Evolutionary conservation across 2,329 filamentous ascomycete genomes (phyloP), one percentile per base, ranked within the genome.

Genomic region (Macrophomina phaseolina): DNA sequence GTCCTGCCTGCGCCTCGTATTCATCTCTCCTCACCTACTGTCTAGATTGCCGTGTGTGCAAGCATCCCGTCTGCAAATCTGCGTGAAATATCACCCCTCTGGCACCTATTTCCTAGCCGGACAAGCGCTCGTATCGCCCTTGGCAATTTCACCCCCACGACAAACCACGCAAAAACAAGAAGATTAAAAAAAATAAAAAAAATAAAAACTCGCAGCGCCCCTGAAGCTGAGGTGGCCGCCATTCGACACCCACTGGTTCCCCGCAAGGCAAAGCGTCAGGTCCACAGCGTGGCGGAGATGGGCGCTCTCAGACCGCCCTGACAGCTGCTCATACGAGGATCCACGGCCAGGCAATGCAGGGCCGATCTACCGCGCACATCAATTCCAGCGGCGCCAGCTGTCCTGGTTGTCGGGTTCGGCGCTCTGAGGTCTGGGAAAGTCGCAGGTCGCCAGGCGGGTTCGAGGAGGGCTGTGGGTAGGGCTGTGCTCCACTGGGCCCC

Each of bases 21-120:
- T 49, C n/a, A 61, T 61, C 38, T 30, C 28, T 40, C 55, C 12
- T 46, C 55, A 18, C 12, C 14, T 16, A 11, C 18, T 18, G 40
- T 1, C 28, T 46, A 32, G 38, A 16, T 5, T 18, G 34, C 52
- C 28, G 52, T 34, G 23, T 18, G 30, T 56, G 23, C 14, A 6
- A 32, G 58, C 58, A 48, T 48, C 58, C 55, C 58, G 30, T n/a
- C 45, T 48, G 56, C n/a, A 28, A 62, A 62, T 62, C 58, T 49
- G 56, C 56, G 55, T 5, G 32, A 36, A 36, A 46, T 61, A 5
- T 46, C 5, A 32, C 38, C 38, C 48, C 45, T 48, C 28, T 8
- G n/a, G 42, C 58, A 38, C 32, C 18, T 18, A 34, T 9, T 12
- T 12, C 5, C 42, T 18, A 23, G 23, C 23, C 23, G 12, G 3